Base-by-base conservation (phyloP, 2,329 filamentous ascomycete species). In the Penicillium sp. region DNA sequence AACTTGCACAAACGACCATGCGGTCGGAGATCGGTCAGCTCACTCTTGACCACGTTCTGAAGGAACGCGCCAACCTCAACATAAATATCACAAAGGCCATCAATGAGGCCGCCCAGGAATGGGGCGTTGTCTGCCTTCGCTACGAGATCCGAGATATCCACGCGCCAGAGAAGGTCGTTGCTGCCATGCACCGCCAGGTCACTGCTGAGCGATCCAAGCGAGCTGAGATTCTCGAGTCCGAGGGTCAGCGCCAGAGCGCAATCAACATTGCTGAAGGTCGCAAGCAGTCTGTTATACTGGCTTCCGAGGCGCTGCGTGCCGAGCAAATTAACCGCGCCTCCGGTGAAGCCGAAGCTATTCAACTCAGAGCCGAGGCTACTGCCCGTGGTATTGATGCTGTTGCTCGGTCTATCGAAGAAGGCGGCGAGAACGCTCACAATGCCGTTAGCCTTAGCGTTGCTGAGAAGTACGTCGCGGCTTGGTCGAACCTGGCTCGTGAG, bases 111-210 rank as follows among this genome's bases (percentile, higher is more conserved):
- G 93, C 94, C 4, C 89, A 95, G 67, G 93, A 93, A 50, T 99
- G 94, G 94, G 94, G 94, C 56, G 91, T 99, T 18, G 91, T 91
- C 32, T 99, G 94, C 71, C 83, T 99, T 58, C 89, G 94, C 55
- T 99, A 99, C 80, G 94, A 99, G 77, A 99, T 99, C 72, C 85
- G 94, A 64, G 94, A 99, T 75, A 99, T 99, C 68, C 94, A 99
- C 77, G 94, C 94, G 0, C 94, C 94, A 1, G 90, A 88, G 31
- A 89, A 89, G 47, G 94, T 99, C 11, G 93, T 97, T 57, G 91
- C 92, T 67, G 94, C 94, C 67, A 99, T 99, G 94, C 94, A 99
- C 79, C 86, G 94, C 61, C 93, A 97, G 74, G 94, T 99, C 47
- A 97, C 94, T 0, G 94, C 94, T 16, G 94, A 99, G 79, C 89